Evolutionary conservation across 805 yeast species (phyloP), one percentile per base, ranked within the genome.

Genomic region (Zygosaccharomyces rouxii): DNA sequence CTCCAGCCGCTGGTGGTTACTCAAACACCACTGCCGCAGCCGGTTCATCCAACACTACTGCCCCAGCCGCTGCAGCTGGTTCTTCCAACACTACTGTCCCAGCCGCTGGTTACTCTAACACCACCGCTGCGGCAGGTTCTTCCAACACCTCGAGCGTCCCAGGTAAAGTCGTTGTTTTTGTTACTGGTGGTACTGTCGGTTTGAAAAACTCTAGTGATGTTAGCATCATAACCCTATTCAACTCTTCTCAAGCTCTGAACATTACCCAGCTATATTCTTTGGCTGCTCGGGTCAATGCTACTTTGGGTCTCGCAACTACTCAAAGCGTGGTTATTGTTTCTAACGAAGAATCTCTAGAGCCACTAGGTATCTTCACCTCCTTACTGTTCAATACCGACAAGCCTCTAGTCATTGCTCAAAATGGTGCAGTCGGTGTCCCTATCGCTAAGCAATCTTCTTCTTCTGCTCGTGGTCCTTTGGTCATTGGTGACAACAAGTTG

Each of bases 291-390:
- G 50, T 57, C 25, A 59, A 60, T 40, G 30, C 38, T 7, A 47
- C 57, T 7, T 25, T 59, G 49, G 29, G 31, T 14, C 45, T 46
- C 13, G 49, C 43, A 22, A 11, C 46, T 3, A 51, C 48, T 38
- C 39, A 42, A 41, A 61, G 62, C 38, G 61, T 61, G 14, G 62
- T 64, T n/a, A 53, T 63, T 19, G 54, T 56, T n/a, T 56, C 61
- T 28, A 51, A 49, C 49, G 35, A 49, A 31, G 48, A 50, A 5
- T 60, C 67, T 10, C 42, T 63, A 26, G 67, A 61, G 42, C 50
- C 60, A 5, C 46, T 64, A 4, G 58, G 62, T 3, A 63, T 63
- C 53, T 64, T 60, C 50, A 50, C 55, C 21, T 49, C 58, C 4
- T 33, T 62, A 14, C 52, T 58, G 14, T 53, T 58, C 39, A 44